These are phyloP conservation scores for Yamadazyma atmosphaerica DNA, from an alignment of 1,139 yeast genomes.

Conservation along the genomic window DNA sequence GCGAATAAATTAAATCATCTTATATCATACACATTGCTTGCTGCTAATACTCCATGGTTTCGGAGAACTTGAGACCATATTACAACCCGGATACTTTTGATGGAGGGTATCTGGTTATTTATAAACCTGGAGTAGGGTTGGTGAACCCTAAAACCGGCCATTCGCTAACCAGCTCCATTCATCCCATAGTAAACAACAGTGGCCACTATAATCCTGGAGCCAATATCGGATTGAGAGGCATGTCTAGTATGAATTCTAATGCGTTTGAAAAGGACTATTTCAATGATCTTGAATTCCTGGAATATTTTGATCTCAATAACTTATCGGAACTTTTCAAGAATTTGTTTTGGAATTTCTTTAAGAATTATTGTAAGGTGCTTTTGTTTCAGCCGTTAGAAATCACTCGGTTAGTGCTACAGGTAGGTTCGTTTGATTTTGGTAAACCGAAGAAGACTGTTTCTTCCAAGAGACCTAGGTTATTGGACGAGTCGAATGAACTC, in stretches of 20 bases:
- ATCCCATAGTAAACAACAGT: slow-evolving; percentile 15
- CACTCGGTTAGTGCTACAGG: slow-evolving; percentile 74
- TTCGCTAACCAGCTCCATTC: slow-evolving; percentile 27
- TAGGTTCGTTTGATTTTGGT: slow-evolving; percentile 55
- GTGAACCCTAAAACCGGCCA: slow-evolving; percentile 40
- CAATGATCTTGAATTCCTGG: slow-evolving; percentile 66
- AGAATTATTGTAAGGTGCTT: slow-evolving; percentile 66
- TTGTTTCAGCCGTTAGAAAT: slow-evolving; percentile 90
- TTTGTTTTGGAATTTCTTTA: slow-evolving; percentile 59
- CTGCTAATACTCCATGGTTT: slow-evolving; percentile 6
- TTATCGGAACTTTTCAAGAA: slow-evolving; percentile 54
- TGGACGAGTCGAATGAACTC: slow-evolving; percentile 11
- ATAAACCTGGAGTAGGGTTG: slow-evolving; percentile 61
- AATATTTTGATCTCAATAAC: slow-evolving; percentile 61
- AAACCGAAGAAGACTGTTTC: slow-evolving; percentile 8
- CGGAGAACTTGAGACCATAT: slow-evolving; percentile 58
- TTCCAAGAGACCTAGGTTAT: slow-evolving; percentile 8
- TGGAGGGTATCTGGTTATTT: slow-evolving; percentile 64
- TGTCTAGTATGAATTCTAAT: slow-evolving; percentile 3
- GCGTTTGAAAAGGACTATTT: slow-evolving; percentile 45
- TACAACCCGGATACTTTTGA: slow-evolving; percentile 69
- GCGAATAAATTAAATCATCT: neutral
- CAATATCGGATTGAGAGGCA: slow-evolving; percentile 16
- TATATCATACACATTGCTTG: no score
- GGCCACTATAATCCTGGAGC: slow-evolving; percentile 18